Evolutionary conservation across 1,139 yeast genomes (phyloP).

Genomic region (Hansenula lynferdii): DNA sequence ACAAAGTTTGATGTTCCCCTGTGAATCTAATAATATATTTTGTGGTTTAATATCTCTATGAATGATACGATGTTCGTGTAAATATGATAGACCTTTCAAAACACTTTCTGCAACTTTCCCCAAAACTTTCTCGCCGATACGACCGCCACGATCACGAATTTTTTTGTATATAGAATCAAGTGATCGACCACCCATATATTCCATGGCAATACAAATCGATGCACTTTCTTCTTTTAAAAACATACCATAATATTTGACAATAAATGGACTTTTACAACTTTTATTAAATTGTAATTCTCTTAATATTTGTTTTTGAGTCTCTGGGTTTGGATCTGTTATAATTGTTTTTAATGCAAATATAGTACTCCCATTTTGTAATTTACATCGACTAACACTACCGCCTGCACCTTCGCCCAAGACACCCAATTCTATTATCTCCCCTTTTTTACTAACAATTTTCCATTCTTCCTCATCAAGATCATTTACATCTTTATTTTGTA

Average conservation of each 20-base stretch:
- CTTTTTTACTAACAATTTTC: slow-evolving; percentile 56
- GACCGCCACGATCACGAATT: slow-evolving; percentile 59
- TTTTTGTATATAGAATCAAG: slow-evolving; percentile 84
- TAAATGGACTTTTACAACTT: slow-evolving; percentile 74
- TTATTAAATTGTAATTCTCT: slow-evolving; percentile 87
- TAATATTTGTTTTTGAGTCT: slow-evolving; percentile 73
- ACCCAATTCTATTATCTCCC: slow-evolving; percentile 56
- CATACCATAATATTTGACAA: slow-evolving; percentile 90
- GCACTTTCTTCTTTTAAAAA: slow-evolving; percentile 73
- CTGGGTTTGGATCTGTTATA: slow-evolving; percentile 67
- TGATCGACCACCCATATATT: slow-evolving; percentile 91
- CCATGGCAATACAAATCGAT: slow-evolving; percentile 90
- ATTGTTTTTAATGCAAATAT: slow-evolving; percentile 87
- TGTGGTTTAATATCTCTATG: slow-evolving; percentile 95
- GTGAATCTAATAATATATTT: slow-evolving; percentile 67
- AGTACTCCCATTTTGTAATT: slow-evolving; percentile 43
- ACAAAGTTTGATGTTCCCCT: slow-evolving; percentile 86
- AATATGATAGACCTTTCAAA: slow-evolving; percentile 74
- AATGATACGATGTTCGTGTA: slow-evolving; percentile 82
- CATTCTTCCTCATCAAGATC: slow-evolving; percentile 75
- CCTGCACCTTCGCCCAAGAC: slow-evolving; percentile 93
- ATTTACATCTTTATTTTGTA: slow-evolving; percentile 41
- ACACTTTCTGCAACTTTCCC: slow-evolving; percentile 89
- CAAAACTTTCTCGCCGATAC: slow-evolving; percentile 88
- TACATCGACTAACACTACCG: slow-evolving; percentile 83